A percentile compares a stretch with the other conserved stretches of the same genome.
Conservation (phyloP, 768 basidiomycete genomes). For the Lactarius pseudohatsudake region DNA sequence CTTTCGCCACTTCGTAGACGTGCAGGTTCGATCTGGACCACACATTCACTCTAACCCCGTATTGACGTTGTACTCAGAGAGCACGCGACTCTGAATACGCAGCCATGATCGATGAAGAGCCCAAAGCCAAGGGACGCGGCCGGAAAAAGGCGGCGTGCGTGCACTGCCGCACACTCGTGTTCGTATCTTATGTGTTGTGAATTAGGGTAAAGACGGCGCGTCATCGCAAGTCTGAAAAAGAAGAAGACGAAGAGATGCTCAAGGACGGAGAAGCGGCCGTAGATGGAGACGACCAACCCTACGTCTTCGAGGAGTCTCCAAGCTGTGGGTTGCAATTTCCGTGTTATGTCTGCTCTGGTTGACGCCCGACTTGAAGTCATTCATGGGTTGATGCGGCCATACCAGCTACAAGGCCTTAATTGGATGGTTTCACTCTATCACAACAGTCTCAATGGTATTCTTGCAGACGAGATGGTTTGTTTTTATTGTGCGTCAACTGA, state of each 20-base stretch:
- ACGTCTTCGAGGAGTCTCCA: constrained; percentile 92
- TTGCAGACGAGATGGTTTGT: constrained; percentile 91
- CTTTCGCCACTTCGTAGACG: constrained; percentile 97
- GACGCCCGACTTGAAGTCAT: constrained; percentile 55
- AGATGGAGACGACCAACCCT: constrained; percentile 85
- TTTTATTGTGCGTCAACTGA: constrained; percentile 11
- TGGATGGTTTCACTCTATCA: constrained; percentile 98
- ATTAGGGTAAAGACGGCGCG: constrained; percentile 72
- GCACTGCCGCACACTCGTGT: background rate
- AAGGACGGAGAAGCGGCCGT: constrained; percentile 80
- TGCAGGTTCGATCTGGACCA: constrained; percentile 61
- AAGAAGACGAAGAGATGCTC: constrained; percentile 94
- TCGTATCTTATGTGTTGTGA: constrained; percentile 1
- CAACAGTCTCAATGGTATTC: constrained; percentile 94
- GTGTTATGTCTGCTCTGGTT: background rate
- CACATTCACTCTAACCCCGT: no score
- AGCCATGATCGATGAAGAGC: constrained; percentile 81
- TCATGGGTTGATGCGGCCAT: constrained; percentile 85
- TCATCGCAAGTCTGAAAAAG: constrained; percentile 95
- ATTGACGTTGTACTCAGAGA: constrained; percentile 41
- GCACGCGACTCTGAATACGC: constrained; percentile 94
- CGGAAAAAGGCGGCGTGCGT: constrained; percentile 77
- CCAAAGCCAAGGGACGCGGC: constrained; percentile 80
- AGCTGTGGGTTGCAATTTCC: constrained; percentile 54
- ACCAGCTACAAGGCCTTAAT: constrained; percentile 94